A percentile compares a stretch with the other conserved stretches of the same genome.
Conservation (phyloP, 306 rosid genomes). For the Quercus engelmannii region DNA sequence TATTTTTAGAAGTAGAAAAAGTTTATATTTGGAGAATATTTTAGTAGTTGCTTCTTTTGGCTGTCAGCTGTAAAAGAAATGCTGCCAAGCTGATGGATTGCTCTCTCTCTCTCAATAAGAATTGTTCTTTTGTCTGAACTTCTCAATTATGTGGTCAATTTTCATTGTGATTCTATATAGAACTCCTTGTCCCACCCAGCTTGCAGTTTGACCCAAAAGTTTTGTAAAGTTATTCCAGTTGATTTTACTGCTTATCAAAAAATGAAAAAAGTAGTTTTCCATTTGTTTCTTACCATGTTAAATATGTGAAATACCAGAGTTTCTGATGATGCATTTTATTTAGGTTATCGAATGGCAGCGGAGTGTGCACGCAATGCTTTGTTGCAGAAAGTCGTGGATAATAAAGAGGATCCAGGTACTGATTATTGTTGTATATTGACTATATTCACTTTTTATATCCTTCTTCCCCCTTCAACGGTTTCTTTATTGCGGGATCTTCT, state of each 20-base stretch:
- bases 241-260: too few species aligned
- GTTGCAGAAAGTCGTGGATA: slow-evolving; percentile 79
- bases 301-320: neutral
- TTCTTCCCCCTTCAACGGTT: neutral
- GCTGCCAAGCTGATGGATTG: neutral
- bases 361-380: slow-evolving; percentile 84
- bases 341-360: slow-evolving; percentile 95
- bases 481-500: neutral
- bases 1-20: neutral
- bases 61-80: neutral
- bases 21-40: neutral
- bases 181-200: neutral
- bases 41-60: neutral
- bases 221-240: neutral
- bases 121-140: neutral
- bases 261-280: too few species aligned
- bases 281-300: neutral
- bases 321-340: slow-evolving; percentile 18
- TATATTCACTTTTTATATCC: neutral
- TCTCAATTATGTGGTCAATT: too few species aligned
- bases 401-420: slow-evolving; percentile 73
- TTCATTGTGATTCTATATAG: too few species aligned
- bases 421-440: neutral
- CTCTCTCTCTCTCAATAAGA: neutral
- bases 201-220: neutral